Evolutionary conservation across 495 filamentous ascomycete species (phyloP).

Genomic region (Aspergillus panamensis): DNA sequence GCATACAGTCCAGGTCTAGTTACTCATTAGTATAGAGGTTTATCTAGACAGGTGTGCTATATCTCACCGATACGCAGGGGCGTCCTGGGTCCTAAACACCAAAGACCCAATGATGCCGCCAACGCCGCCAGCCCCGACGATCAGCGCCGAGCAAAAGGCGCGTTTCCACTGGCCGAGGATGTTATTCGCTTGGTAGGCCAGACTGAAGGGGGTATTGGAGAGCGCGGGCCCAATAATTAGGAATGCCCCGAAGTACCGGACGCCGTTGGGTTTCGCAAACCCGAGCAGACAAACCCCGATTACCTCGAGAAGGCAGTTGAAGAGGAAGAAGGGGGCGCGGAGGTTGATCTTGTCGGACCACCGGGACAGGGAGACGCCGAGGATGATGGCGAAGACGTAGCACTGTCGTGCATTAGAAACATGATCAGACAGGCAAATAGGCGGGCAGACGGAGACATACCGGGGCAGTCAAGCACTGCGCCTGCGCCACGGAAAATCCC

Average conservation of each 20-base stretch:
- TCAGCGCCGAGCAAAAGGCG: neutral
- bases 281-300: neutral
- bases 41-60: neutral
- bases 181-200: neutral
- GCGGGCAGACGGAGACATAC: constrained; percentile 39
- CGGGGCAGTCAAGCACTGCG: constrained; percentile 57
- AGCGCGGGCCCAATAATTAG: neutral
- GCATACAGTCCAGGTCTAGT: neutral
- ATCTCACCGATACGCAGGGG: neutral
- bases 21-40: neutral
- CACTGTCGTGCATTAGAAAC: neutral
- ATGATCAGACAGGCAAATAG: neutral
- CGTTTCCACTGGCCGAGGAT: constrained; percentile 4
- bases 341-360: neutral
- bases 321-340: neutral
- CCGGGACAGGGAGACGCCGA: neutral
- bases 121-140: neutral
- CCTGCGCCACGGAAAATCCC: constrained; percentile 51
- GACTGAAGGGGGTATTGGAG: neutral
- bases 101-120: neutral
- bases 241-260: neutral
- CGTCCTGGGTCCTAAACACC: constrained; percentile 3
- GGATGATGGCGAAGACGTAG: constrained; percentile 12
- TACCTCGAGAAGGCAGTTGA: neutral
- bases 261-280: neutral